These are phyloP conservation scores for Pyrenophora graminea DNA, from an alignment of 2,329 filamentous ascomycete species.

Conservation along the genomic window DNA sequence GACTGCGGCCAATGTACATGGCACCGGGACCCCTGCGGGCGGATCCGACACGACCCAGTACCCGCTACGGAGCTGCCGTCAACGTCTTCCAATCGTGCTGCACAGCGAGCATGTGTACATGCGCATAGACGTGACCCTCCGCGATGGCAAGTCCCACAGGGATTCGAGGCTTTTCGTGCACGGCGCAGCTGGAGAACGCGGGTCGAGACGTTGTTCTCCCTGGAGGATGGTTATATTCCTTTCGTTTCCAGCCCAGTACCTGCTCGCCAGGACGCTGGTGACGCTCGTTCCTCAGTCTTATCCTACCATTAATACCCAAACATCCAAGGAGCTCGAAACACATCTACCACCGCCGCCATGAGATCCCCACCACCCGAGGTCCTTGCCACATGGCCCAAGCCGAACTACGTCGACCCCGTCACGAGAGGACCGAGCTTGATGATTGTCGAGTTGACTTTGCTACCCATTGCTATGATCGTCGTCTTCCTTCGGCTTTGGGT, in stretches of 20 bases:
- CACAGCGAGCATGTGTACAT: constrained; percentile 21
- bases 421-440: constrained; percentile 50
- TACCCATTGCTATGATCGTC: constrained; percentile 44
- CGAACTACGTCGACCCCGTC: constrained; percentile 51
- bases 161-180: constrained; percentile 18
- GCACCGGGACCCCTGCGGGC: constrained; percentile 31
- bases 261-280: constrained; percentile 21
- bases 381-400: constrained; percentile 46
- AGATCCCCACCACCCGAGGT: constrained; percentile 43
- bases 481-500: constrained; percentile 44
- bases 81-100: constrained; percentile 32
- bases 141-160: constrained; percentile 30
- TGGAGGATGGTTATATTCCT: constrained; percentile 31
- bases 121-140: constrained; percentile 24
- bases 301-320: constrained; percentile 24
- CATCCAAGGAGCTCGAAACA: constrained; percentile 20
- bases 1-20: constrained; percentile 21
- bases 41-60: constrained; percentile 36
- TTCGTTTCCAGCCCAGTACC: constrained; percentile 33
- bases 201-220: constrained; percentile 22
- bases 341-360: constrained; percentile 27
- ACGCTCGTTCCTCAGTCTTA: constrained; percentile 33
- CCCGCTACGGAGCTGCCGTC: constrained; percentile 31
- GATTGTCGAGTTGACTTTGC: constrained; percentile 46
- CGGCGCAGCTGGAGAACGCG: constrained; percentile 30